Conservation (phyloP, 495 filamentous ascomycete species). For the Amphirosellinia nigrospora region DNA sequence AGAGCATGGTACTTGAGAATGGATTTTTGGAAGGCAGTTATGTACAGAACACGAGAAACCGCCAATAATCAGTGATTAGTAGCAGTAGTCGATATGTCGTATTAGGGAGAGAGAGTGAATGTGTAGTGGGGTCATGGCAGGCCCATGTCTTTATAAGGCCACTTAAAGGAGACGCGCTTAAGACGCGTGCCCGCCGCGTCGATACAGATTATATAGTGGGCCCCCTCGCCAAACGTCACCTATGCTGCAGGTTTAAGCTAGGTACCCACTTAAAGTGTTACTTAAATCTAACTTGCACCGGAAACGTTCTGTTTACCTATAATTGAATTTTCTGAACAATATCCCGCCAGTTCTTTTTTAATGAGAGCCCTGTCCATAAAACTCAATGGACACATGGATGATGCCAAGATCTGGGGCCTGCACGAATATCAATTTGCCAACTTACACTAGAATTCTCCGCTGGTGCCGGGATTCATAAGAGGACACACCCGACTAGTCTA, state of each 20-base stretch:
- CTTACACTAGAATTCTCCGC: neutral
- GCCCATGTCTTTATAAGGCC: neutral
- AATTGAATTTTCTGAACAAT: neutral
- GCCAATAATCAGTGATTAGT: slow-evolving; percentile 15
- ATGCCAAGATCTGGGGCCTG: neutral
- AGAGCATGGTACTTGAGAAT: neutral
- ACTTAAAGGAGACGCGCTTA: slow-evolving; percentile 15
- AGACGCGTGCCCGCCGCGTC: slow-evolving; percentile 21
- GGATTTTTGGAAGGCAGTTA: neutral
- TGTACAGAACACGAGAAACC: slow-evolving; percentile 10
- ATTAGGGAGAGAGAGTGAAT: slow-evolving; percentile 14
- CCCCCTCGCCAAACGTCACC: neutral
- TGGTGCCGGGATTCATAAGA: neutral
- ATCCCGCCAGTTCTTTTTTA: no score
- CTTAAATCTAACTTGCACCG: no score
- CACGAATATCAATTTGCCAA: neutral
- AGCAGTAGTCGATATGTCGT: neutral
- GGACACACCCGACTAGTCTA: no score
- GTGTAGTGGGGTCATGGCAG: slow-evolving; percentile 2
- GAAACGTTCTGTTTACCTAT: no score
- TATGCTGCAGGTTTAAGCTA: no score
- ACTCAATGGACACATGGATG: neutral
- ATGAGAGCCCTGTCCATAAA: neutral
- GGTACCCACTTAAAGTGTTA: neutral
- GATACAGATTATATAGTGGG: neutral